Evolutionary conservation across 768 basidiomycete species (phyloP), one percentile per base, ranked within the genome.

Genomic region (Lentinula detonsa): DNA sequence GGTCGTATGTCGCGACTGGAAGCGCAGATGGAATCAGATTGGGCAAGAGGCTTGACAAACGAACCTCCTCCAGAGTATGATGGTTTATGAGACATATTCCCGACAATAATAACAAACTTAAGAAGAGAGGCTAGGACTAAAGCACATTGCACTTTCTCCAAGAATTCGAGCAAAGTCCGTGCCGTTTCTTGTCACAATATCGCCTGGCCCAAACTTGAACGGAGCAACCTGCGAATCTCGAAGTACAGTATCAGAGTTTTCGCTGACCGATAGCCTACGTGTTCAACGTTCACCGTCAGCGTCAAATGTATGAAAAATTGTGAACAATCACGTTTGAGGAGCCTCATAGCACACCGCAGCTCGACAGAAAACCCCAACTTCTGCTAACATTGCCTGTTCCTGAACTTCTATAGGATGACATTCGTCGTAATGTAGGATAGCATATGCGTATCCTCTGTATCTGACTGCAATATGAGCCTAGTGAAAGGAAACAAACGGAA

Each of bases 1-100:
- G 66, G 70, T 15, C 74, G 72, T 1, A 70, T 72, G 71, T 72
- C 73, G 16, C 2, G 59, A 16, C 18, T 46, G 15, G 56, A 57
- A n/a, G 56, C 10, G 3, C 40, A 46, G 16, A 35, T 33, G 10
- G 4, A 43, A 15, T 45, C 56, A 40, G 56, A 42, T 9, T 56
- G 54, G 37, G 54, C 54, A 34, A 57, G 56, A 45, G 42, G 42
- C 40, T 45, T 43, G 42, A 57, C 42, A 15, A 18, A 57, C 18
- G 56, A 57, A 33, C 56, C 56, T 46, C 56, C 56, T 10, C 56
- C 56, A 15, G 42, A 33, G 6, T 57, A 57, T 45, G 50, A 33
- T 42, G 62, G n/a, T 16, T 45, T 3, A 45, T 45, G n/a, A 45
- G 15, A 40, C 16, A 7, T n/a, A 5, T 45, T 15, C 43, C 21